phyloP scores from a whole-genome alignment of 305 asterid genomes.

The Fraxinus paxiana region DNA sequence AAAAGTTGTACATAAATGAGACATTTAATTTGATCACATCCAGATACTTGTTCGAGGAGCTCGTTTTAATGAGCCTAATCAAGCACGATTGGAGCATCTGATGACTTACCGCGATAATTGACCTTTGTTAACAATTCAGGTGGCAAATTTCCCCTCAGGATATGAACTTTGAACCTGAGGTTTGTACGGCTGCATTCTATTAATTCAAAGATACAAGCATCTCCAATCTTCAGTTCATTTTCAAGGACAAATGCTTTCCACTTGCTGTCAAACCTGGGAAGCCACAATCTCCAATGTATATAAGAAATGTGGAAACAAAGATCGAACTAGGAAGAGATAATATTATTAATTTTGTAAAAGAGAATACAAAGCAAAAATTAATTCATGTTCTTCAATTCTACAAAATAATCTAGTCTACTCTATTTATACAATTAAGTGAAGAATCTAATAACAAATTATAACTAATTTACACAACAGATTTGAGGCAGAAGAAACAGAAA shows the following conservation, averaged over 20 bases:
- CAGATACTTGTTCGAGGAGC: background rate
- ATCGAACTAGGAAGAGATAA: no score
- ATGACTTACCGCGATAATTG: conserved; percentile 15
- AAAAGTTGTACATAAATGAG: background rate
- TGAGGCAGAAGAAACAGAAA: no score
- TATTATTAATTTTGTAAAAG: no score
- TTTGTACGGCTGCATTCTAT: conserved; percentile 15
- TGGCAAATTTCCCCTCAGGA: conserved; percentile 31
- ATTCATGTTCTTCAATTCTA: no score
- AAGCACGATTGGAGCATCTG: conserved; percentile 23
- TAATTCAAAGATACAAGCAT: conserved; percentile 51
- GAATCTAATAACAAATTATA: no score
- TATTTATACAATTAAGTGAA: no score
- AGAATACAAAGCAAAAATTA: no score
- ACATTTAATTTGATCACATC: background rate
- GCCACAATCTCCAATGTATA: conserved; percentile 2
- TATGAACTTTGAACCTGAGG: conserved; percentile 32
- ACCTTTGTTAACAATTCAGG: conserved; percentile 12
- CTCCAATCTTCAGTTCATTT: conserved; percentile 39
- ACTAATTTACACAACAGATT: no score
- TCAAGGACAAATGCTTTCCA: conserved; percentile 36
- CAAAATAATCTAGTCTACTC: no score
- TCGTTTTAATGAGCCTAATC: conserved; percentile 18
- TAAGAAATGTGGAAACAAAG: no score
- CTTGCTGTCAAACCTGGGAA: conserved; percentile 3